Evolutionary conservation across 768 basidiomycete species (phyloP), one percentile per base, ranked within the genome.

Genomic region (Tylopilus subfusipes): DNA sequence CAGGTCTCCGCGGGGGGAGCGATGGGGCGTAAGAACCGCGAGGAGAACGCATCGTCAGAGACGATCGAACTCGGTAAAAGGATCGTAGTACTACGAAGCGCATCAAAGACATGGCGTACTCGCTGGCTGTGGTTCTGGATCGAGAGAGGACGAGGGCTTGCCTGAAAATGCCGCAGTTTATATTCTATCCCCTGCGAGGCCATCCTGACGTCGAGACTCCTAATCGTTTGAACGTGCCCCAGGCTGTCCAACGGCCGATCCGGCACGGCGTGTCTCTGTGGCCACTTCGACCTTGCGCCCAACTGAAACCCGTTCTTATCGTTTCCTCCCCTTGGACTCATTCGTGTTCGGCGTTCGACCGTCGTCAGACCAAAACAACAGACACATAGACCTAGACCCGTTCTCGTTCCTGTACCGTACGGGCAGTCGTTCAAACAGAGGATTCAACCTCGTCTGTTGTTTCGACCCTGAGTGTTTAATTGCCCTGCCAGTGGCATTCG

Each of bases 1-100:
- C 50, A 42, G 9, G 42, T 19, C 18, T 62, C 61, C 40, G 56
- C 14, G 55, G 14, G 8, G 22, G 42, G 40, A 51, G 40, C 29
- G 16, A 9, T 22, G 19, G 46, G 60, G 22, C 62, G 62, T 49
- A 55, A 27, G 34, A 68, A 61, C n/a, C 64, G 70, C 12, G 70
- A 43, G 18, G 53, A 63, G 25, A 72, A 59, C 0, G 70, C 69
- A n/a, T 74, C 72, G 59, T 80, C 75, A 46, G 76, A 67, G 58
- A 59, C 76, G 77, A 21, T 78, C 75, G 47, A 78, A 65, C 51
- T 77, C 75, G 56, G 66, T 67, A 66, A 72, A 66, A 18, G 75
- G 72, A 9, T 78, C 74, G 64, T 75, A 75, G 64, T 61, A 48
- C n/a, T n/a, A n/a, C n/a, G 42, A 59, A 64, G 29, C 38, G 62